Evolutionary conservation across 768 basidiomycete genomes (phyloP).

Genomic region (Candolleomyces eurysporus): DNA sequence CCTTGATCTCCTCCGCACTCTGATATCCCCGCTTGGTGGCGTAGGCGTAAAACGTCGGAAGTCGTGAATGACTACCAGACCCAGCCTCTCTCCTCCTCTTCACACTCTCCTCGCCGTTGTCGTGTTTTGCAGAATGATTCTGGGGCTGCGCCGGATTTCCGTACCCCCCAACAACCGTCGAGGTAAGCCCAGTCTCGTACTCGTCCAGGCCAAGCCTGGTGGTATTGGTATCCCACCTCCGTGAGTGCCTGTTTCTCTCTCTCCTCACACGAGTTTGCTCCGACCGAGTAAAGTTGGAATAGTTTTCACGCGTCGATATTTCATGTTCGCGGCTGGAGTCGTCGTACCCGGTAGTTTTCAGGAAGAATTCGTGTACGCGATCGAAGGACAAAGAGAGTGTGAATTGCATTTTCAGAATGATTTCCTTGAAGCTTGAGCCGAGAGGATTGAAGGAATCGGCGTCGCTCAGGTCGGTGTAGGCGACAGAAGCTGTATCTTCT

Average conservation of each 20-base stretch:
- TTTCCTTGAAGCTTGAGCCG: neutral
- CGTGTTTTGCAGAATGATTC: neutral
- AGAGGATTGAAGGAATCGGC: neutral
- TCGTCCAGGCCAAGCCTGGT: neutral
- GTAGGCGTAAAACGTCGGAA: neutral
- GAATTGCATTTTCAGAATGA: neutral
- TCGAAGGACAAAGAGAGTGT: neutral
- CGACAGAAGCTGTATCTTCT: too few species aligned
- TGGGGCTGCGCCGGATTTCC: neutral
- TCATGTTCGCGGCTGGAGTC: neutral
- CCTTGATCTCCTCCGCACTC: neutral
- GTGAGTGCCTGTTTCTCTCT: neutral
- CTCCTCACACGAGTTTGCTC: neutral
- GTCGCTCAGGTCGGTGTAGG: neutral
- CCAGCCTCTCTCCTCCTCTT: neutral
- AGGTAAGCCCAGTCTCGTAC: neutral
- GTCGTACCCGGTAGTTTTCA: neutral
- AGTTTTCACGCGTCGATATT: neutral
- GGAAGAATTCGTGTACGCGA: neutral
- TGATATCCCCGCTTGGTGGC: neutral
- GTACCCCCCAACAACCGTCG: neutral
- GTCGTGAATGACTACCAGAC: neutral
- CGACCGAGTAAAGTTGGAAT: neutral
- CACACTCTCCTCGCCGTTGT: neutral
- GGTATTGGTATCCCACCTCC: neutral